Base-by-base conservation (phyloP, 1,139 yeast genomes). In the Pichia sp. region DNA sequence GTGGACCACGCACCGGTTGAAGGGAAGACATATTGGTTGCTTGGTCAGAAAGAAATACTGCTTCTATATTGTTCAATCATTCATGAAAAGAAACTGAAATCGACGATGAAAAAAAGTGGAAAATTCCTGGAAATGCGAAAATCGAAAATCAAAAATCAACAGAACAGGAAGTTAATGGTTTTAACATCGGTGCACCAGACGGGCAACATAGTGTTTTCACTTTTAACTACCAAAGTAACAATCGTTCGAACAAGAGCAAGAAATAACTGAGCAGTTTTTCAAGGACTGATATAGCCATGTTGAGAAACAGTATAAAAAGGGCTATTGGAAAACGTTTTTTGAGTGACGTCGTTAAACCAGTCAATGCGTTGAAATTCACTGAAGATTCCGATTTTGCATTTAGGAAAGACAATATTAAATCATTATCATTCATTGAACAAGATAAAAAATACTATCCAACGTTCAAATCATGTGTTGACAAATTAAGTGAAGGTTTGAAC, bases 331-430 rank as follows among this genome's bases (percentile, higher is more conserved):
- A 14, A 19, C 14, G 41, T 18, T 19, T 36, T 14, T 36, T 36
- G 14, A 36, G 41, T 19, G 16, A 36, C 9, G 6, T 18, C 18
- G 41, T 14, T 9, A 44, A 22, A 25, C 18, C 27, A 30, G 14
- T 13, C 16, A 29, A n/a, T 33, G 14, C 28, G 10, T 31, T 29
- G 45, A 52, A 48, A 28, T 53, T 64, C 25, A 56, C 60, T 0
- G 73, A 68, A 44, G 69, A 69, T n/a, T 60, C 68, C 0, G 79
- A 75, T 53, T 74, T 73, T 63, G 74, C 76, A 25, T 67, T 68
- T 51, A 63, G 79, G 38, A 74, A 72, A 52, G 33, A 55, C 14
- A 48, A 51, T 25, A 57, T 64, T 19, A 31, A 50, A 14, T 18
- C 30, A 16, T 43, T 60, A 11, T 29, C 43, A 1, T 44, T 51